These are phyloP conservation scores for Penicillium lagena DNA, from an alignment of 495 filamentous ascomycete genomes.

Conservation along the genomic window DNA sequence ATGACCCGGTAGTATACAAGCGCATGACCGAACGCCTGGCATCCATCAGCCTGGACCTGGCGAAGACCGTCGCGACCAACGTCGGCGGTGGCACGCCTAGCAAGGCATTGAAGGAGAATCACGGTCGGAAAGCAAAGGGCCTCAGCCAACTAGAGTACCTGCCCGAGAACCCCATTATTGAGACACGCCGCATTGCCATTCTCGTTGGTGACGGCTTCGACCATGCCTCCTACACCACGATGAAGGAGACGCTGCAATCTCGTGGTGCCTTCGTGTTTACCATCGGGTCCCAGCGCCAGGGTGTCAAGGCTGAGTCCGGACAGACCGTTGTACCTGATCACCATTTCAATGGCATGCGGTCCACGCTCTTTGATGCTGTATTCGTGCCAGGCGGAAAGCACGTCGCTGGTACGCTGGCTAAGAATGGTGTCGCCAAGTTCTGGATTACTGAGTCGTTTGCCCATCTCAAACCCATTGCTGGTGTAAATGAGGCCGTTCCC, in stretches of 20 bases:
- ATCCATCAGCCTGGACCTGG: conserved; percentile 67
- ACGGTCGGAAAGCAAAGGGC: conserved; percentile 56
- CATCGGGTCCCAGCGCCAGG: conserved; percentile 51
- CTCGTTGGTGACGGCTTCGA: conserved; percentile 81
- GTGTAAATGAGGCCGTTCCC: conserved; percentile 62
- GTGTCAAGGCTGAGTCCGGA: conserved; percentile 48
- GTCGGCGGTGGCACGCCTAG: conserved; percentile 60
- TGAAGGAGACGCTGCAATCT: conserved; percentile 55
- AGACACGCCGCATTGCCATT: conserved; percentile 67
- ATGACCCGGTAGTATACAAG: conserved; percentile 74
- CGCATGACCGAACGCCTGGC: conserved; percentile 63
- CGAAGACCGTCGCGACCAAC: conserved; percentile 59
- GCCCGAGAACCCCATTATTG: conserved; percentile 58
- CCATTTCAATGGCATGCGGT: conserved; percentile 75
- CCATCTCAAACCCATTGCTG: conserved; percentile 72
- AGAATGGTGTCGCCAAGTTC: conserved; percentile 72
- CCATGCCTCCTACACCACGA: conserved; percentile 51
- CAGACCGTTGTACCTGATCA: conserved; percentile 65
- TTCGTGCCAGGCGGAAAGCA: conserved; percentile 73
- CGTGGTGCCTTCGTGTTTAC: conserved; percentile 64
- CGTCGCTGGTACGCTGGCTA: conserved; percentile 50
- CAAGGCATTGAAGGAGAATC: conserved; percentile 48
- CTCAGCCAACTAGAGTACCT: conserved; percentile 66
- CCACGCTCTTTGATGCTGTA: conserved; percentile 78
- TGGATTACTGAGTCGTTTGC: conserved; percentile 83